Conservation (phyloP, 257 asterid genomes). For the Plantago major region DNA sequence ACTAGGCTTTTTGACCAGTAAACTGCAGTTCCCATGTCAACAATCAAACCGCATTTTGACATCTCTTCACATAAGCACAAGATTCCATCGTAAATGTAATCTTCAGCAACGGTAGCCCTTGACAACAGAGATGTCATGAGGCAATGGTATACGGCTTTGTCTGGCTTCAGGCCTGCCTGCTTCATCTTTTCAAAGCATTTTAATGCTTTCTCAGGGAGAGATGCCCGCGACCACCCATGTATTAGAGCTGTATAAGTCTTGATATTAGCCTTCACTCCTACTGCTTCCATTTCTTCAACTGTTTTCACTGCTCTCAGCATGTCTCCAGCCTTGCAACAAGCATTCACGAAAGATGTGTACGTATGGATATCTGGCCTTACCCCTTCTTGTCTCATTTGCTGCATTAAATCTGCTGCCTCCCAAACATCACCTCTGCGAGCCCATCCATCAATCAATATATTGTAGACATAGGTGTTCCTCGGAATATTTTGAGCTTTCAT, state of each 20-base stretch:
- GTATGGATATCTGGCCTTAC: conserved; percentile 96
- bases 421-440: conserved; percentile 99
- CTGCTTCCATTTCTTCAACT: conserved; percentile 71
- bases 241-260: conserved; percentile 91
- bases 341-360: conserved; percentile 85
- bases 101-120: conserved; percentile 85
- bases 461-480: conserved; percentile 84
- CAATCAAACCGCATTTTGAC: conserved; percentile 49
- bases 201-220: conserved; percentile 93
- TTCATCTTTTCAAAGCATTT: conserved; percentile 91
- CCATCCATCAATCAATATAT: conserved; percentile 97
- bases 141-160: conserved; percentile 95
- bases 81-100: conserved; percentile 57
- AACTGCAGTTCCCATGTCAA: conserved; percentile 98
- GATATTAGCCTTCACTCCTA: conserved; percentile 72
- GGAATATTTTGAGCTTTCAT: conserved; percentile 74
- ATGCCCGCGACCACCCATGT: conserved; percentile 94
- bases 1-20: conserved; percentile 88
- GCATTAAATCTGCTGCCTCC: conserved; percentile 99
- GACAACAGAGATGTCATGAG: conserved; percentile 84
- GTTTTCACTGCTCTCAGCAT: conserved; percentile 87
- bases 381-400: conserved; percentile 91
- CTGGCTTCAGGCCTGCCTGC: conserved; percentile 61
- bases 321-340: conserved; percentile 98
- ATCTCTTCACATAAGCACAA: conserved; percentile 64